Percentiles rank a stretch among this genome's conserved stretches.
Evolutionary conservation across 2,329 filamentous ascomycete species (phyloP).

Genomic region (Microdochium bolleyi): DNA sequence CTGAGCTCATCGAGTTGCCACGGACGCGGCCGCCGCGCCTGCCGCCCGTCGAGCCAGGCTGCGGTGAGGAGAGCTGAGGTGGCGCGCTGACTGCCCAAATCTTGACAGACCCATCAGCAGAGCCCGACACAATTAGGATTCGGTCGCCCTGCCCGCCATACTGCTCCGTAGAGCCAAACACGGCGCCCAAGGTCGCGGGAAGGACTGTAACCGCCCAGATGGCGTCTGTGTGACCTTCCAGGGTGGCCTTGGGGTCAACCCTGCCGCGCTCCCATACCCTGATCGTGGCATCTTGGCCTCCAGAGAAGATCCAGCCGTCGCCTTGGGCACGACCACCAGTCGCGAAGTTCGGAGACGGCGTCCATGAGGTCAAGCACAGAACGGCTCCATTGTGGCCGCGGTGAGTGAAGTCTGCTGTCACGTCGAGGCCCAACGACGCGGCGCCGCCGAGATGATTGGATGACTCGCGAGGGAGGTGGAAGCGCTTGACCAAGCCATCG

Average conservation of each 20-base stretch:
- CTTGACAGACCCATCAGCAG: conserved; percentile 83
- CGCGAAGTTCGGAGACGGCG: conserved; percentile 78
- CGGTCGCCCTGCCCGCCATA: conserved; percentile 72
- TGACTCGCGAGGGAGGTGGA: conserved; percentile 85
- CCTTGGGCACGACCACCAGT: conserved; percentile 81
- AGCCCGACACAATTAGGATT: conserved; percentile 83
- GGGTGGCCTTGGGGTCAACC: conserved; percentile 88
- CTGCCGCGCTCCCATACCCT: conserved; percentile 92
- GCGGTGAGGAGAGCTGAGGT: conserved; percentile 75
- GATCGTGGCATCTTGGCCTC: conserved; percentile 87
- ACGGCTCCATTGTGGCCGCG: conserved; percentile 89
- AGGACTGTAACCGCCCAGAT: conserved; percentile 94
- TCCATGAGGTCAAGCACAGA: conserved; percentile 79
- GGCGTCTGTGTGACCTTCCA: conserved; percentile 91
- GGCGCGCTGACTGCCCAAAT: conserved; percentile 93
- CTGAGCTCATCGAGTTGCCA: conserved; percentile 89
- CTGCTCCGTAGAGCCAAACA: conserved; percentile 69
- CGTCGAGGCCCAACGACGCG: conserved; percentile 73
- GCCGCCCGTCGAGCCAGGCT: conserved; percentile 47
- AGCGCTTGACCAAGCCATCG: conserved; percentile 92
- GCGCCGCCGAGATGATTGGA: conserved; percentile 38
- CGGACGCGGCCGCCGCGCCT: conserved; percentile 68
- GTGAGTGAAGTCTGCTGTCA: conserved; percentile 90
- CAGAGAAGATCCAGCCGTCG: conserved; percentile 98
- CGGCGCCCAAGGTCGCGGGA: conserved; percentile 68